These are phyloP conservation scores for Hermanozyma aechmeae DNA, from an alignment of 805 yeast species.

Conservation along the genomic window DNA sequence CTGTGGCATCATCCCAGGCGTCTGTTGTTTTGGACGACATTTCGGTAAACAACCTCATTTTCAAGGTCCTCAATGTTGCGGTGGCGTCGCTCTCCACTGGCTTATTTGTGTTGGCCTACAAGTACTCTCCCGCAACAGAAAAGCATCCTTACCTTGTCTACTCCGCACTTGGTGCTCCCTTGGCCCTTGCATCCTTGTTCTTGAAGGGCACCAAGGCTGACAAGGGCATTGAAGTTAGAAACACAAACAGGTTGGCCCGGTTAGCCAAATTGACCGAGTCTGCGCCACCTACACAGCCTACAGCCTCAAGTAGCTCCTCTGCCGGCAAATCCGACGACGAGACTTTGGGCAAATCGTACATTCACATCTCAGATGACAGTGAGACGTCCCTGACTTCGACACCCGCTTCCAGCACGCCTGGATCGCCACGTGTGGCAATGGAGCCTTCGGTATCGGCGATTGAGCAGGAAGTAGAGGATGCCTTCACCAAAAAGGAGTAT, in stretches of 20 bases:
- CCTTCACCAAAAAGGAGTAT: slow-evolving; percentile 31
- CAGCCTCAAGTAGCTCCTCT: too few relatives aligned
- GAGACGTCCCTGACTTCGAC: background rate
- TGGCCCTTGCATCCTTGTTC: slow-evolving; percentile 15
- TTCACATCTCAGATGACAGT: background rate
- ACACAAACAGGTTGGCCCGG: too few relatives aligned
- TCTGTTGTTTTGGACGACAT: slow-evolving; percentile 11
- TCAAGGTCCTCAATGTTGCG: slow-evolving; percentile 11
- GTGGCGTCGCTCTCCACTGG: slow-evolving; percentile 38
- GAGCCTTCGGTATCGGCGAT: slow-evolving; percentile 7
- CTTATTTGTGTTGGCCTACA: slow-evolving; percentile 47
- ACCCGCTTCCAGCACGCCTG: background rate
- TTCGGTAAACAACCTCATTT: slow-evolving; percentile 11
- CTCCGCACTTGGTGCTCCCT: slow-evolving; percentile 46
- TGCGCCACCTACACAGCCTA: too few relatives aligned
- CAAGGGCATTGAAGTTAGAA: too few relatives aligned
- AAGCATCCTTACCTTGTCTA: slow-evolving; percentile 71
- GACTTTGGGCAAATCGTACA: slow-evolving; percentile 1
- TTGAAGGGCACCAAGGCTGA: too few relatives aligned
- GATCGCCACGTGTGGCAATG: too few relatives aligned
- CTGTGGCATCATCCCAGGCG: slow-evolving; percentile 5
- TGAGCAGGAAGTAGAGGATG: slow-evolving; percentile 34
- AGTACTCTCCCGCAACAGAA: slow-evolving; percentile 42
- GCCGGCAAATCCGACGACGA: background rate
- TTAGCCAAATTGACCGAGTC: too few relatives aligned